A percentile compares a stretch with the other conserved stretches of the same genome.
Conservation (phyloP, 1,284 basidiomycete genomes). For the Fomitopsis pinicola region DNA sequence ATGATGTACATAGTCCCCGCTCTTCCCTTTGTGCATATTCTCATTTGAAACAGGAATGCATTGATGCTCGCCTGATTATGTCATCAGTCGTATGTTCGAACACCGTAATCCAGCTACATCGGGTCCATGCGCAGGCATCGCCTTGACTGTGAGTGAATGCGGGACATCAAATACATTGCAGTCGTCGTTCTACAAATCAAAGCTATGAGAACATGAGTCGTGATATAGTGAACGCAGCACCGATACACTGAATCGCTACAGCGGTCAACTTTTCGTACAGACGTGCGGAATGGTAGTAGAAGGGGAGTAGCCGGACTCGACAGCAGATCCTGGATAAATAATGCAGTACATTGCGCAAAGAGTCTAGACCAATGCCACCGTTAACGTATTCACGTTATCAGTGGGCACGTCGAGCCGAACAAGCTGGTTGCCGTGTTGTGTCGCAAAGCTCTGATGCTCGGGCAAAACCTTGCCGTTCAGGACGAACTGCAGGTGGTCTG, state of each 20-base stretch:
- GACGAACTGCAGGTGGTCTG: background rate
- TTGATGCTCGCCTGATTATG: background rate
- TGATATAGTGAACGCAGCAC: background rate
- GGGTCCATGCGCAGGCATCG: background rate
- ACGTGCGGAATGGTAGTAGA: background rate
- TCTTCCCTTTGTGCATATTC: constrained; percentile 23
- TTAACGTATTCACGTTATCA: background rate
- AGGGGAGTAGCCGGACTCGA: background rate
- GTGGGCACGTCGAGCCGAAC: background rate
- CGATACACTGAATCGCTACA: background rate
- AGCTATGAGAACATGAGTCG: background rate
- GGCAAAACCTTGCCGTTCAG: background rate
- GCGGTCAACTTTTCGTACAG: background rate
- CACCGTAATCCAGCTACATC: background rate
- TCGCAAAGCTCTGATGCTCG: background rate
- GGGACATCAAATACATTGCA: background rate
- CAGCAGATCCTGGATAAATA: background rate
- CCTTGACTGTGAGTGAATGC: background rate
- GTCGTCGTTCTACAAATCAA: background rate
- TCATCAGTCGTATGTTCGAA: background rate
- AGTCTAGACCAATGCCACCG: background rate
- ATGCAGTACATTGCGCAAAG: background rate
- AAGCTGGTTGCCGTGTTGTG: background rate
- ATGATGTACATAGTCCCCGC: constrained; percentile 29
- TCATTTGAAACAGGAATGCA: constrained; percentile 11